These are phyloP conservation scores for Microbotryum scabiosae DNA, from an alignment of 1,284 basidiomycete species.

Conservation along the genomic window DNA sequence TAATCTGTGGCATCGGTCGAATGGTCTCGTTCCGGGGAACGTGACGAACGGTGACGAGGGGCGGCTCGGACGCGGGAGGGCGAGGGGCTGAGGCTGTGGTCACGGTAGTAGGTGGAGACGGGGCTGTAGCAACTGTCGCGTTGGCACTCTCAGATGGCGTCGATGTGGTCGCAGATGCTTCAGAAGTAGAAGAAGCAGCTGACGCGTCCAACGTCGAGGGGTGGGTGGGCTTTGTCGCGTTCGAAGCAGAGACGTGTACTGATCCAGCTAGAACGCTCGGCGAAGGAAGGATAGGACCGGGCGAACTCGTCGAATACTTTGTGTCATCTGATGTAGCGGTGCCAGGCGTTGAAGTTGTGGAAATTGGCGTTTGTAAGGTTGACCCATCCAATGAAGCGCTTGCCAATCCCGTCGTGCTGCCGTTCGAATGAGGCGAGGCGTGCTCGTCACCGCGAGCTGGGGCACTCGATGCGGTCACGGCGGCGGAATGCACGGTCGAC, in stretches of 20 bases:
- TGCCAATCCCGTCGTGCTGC: too few relatives aligned
- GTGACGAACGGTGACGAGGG: slow-evolving; percentile 4
- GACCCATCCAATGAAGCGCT: too few relatives aligned
- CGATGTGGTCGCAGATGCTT: neutral
- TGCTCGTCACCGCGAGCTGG: too few relatives aligned
- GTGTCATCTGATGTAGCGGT: neutral
- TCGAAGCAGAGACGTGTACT: too few relatives aligned
- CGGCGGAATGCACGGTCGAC: too few relatives aligned
- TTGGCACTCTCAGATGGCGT: neutral
- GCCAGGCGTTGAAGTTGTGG: neutral
- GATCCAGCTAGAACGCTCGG: neutral
- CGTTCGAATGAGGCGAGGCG: too few relatives aligned
- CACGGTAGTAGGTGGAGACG: neutral
- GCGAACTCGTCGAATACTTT: neutral
- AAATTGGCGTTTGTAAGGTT: too few relatives aligned
- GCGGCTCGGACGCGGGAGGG: slow-evolving; percentile 1
- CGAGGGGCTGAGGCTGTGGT: neutral
- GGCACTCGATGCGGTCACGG: too few relatives aligned
- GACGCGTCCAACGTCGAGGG: too few relatives aligned
- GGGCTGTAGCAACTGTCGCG: neutral
- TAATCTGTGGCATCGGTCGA: slow-evolving; percentile 8
- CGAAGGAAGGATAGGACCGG: neutral
- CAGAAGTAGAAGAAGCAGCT: neutral
- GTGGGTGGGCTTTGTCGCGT: too few relatives aligned
- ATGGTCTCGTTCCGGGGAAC: slow-evolving; percentile 14